A percentile compares a stretch with the other conserved stretches of the same genome.
These are phyloP conservation scores for Eimeria necatrix DNA, from an alignment of 169 alveolate genomes.

Conservation along the genomic window DNA sequence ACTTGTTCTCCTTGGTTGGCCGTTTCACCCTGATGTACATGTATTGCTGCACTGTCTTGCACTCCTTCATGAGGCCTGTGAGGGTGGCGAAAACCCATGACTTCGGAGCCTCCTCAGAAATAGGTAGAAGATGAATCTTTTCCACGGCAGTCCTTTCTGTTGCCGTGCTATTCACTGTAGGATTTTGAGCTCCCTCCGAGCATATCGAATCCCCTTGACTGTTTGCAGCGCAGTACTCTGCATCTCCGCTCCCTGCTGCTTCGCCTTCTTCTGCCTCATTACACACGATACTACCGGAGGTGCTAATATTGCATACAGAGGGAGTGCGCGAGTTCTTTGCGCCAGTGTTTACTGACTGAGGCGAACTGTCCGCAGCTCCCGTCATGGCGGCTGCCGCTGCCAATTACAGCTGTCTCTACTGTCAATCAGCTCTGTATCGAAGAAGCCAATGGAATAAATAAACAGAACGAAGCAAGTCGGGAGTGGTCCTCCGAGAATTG, in stretches of 20 bases:
- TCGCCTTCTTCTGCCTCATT: background rate
- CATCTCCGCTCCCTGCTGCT: too few species aligned
- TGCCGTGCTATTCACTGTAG: background rate
- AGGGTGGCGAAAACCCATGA: conserved; percentile 60
- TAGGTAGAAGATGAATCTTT: conserved; percentile 63
- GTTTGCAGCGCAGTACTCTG: too few species aligned
- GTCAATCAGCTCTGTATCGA: background rate
- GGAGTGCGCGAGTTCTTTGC: background rate
- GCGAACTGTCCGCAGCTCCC: background rate
- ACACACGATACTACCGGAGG: background rate
- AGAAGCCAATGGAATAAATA: background rate
- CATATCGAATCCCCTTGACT: too few species aligned
- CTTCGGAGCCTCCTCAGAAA: conserved; percentile 64
- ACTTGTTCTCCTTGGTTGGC: conserved; percentile 40
- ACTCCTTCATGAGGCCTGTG: conserved; percentile 59
- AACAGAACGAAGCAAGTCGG: background rate
- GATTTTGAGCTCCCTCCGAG: too few species aligned
- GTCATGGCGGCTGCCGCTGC: background rate
- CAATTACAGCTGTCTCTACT: background rate
- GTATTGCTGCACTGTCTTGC: conserved; percentile 65
- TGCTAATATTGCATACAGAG: background rate
- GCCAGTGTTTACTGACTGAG: background rate
- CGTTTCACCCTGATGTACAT: conserved; percentile 59
- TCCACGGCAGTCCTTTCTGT: conserved; percentile 68
- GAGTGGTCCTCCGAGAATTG: background rate